phyloP scores from a whole-genome alignment of 2,329 filamentous ascomycete species.

The Cephalotrichum gorgonifer region DNA sequence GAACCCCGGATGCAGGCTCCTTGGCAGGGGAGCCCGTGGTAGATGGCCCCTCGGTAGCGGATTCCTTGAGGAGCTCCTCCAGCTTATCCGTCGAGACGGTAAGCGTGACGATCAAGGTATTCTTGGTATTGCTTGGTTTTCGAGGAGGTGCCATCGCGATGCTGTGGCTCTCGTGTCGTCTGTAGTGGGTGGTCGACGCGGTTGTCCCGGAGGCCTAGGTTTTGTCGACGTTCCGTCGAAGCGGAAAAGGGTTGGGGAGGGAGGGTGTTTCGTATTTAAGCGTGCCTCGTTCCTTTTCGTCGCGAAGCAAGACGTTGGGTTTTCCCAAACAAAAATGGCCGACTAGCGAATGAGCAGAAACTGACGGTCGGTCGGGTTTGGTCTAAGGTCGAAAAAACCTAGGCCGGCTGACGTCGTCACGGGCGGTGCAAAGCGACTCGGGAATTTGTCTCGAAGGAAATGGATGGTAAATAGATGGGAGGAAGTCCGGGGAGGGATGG shows the following conservation, averaged over 20 bases:
- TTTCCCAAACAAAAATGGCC: background rate
- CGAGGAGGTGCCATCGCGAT: conserved; percentile 7
- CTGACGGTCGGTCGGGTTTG: background rate
- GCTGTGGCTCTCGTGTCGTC: conserved; percentile 1
- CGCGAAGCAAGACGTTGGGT: background rate
- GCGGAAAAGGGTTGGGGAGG: background rate
- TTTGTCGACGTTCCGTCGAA: background rate
- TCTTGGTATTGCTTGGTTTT: conserved; percentile 12
- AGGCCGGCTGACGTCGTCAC: background rate
- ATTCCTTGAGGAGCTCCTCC: conserved; percentile 36
- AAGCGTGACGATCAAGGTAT: conserved; percentile 36
- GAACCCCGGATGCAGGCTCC: too few species aligned
- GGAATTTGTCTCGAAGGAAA: background rate
- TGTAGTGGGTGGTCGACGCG: conserved; percentile 6
- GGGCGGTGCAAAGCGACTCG: background rate
- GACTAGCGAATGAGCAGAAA: background rate
- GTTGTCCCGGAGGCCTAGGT: background rate
- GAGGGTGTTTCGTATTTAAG: background rate
- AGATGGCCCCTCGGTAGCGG: conserved; percentile 31
- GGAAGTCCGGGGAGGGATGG: background rate
- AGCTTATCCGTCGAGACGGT: conserved; percentile 40
- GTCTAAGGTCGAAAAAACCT: background rate
- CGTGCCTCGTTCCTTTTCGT: background rate
- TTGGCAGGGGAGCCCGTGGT: conserved; percentile 27
- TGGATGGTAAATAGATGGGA: background rate